phyloP scores from a whole-genome alignment of 1,284 basidiomycete genomes.

The Trichosporon coremiiforme region DNA sequence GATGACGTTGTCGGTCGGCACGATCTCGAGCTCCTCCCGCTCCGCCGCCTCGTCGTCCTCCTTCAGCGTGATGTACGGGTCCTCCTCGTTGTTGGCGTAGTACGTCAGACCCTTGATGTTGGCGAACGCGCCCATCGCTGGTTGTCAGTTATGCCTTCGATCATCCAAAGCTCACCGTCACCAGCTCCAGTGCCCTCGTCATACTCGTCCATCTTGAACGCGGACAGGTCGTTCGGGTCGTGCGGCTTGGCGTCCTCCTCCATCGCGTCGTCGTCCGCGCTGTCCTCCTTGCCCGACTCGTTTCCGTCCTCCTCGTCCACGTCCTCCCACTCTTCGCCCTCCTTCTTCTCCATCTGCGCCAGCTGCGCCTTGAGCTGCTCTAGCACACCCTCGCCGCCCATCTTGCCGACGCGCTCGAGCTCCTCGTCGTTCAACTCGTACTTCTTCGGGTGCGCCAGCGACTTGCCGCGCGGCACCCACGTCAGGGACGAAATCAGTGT shows the following conservation, averaged over 20 bases:
- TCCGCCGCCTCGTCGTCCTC: constrained; percentile 81
- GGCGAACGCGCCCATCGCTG: constrained; percentile 85
- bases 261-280: constrained; percentile 45
- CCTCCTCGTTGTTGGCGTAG: constrained; percentile 88
- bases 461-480: constrained; percentile 82
- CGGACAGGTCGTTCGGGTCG: constrained; percentile 75
- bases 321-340: constrained; percentile 54
- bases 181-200: constrained; percentile 74
- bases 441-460: constrained; percentile 75
- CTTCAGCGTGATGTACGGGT: constrained; percentile 96
- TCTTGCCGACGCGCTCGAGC: constrained; percentile 82
- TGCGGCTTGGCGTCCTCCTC: constrained; percentile 45
- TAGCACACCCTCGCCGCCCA: constrained; percentile 81
- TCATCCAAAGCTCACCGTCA: constrained; percentile 59
- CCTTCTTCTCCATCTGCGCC: constrained; percentile 66
- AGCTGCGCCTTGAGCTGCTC: constrained; percentile 79
- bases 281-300: constrained; percentile 49
- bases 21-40: constrained; percentile 84
- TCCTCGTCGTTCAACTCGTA: constrained; percentile 91
- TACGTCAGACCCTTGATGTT: constrained; percentile 94
- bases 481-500: constrained; percentile 62
- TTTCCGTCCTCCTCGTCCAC: constrained; percentile 39
- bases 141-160: not conserved
- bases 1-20: constrained; percentile 88
- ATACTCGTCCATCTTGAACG: constrained; percentile 93